Evolutionary conservation across 768 basidiomycete genomes (phyloP), one percentile per base, ranked within the genome.

Genomic region (Pisolithus tinctorius): DNA sequence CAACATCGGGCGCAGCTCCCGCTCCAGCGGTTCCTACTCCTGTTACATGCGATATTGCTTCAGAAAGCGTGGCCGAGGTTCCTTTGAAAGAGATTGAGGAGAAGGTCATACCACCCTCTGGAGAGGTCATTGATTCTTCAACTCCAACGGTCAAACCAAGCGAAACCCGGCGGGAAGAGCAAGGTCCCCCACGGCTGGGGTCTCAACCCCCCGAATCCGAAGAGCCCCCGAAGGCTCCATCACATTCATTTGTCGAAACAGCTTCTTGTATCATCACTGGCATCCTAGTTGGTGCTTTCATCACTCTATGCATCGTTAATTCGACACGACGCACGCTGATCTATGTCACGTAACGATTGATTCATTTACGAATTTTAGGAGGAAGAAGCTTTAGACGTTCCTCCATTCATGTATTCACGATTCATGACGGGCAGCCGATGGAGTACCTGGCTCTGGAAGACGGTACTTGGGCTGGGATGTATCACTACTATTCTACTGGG

Each of bases 271-370:
- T 78, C 47, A 62, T 79, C 50, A 75, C 82, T 20, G 84, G 83
- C 36, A 79, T 86, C 58, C 68, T 86, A 45, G 65, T 81, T 43
- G 81, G 81, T 40, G 73, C 80, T 25, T 76, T 80, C 56, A 69
- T 81, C 58, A 74, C 81, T 17, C 66, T 82, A 29, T 80, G 72
- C 56, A 63, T 79, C 53, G 56, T 79, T 51, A 74, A 73, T 26
- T 69, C 69, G 34, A 78, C 77, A 55, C 68, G 74, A 50, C 69
- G 78, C 49, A 73, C 76, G 27, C 68, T 80, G 56, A 67, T 74
- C 31, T 69, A 69, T 23, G 61, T 70, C 37, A 71, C 69, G 17
- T 69, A 51, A 49, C 37, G 17, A n/a, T 14, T 13, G 10, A 38
- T 25, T 34, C 30, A 13, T 44, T 11, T 27, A 16, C 14, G 17